A percentile compares a stretch with the other conserved stretches of the same genome.
These are phyloP conservation scores for Camelina laxa DNA, from an alignment of 345 rosid genomes.

Conservation along the genomic window DNA sequence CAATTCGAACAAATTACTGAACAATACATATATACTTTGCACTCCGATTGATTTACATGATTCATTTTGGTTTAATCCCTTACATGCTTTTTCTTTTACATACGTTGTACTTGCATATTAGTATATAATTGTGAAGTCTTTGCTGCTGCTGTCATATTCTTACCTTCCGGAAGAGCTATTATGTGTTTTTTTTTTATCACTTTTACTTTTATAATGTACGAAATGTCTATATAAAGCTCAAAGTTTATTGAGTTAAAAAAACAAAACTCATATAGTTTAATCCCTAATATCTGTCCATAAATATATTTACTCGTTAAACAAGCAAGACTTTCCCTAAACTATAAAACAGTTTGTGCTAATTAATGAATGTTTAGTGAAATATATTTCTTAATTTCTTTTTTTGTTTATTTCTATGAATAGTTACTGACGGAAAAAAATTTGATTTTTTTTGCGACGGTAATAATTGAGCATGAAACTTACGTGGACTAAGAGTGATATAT, in stretches of 20 bases:
- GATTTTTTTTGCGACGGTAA: neutral
- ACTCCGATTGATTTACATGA: neutral
- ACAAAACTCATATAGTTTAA: too few relatives aligned
- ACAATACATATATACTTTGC: neutral
- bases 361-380: too few relatives aligned
- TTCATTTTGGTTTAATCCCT: neutral
- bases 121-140: neutral
- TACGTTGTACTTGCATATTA: neutral
- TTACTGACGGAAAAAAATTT: too few relatives aligned
- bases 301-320: neutral
- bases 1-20: neutral
- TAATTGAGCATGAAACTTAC: neutral
- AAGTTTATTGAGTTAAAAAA: neutral
- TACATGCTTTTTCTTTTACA: neutral
- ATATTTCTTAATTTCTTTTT: too few relatives aligned
- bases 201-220: neutral
- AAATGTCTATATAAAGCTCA: neutral
- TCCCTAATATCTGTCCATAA: neutral
- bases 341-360: neutral
- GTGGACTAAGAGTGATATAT: neutral
- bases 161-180: constrained; percentile 20
- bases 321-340: neutral
- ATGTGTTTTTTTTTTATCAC: constrained; percentile 7
- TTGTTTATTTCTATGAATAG: too few relatives aligned
- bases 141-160: constrained; percentile 11